phyloP scores from a whole-genome alignment of 1,284 basidiomycete species.

The Leucoagaricus sp. region DNA sequence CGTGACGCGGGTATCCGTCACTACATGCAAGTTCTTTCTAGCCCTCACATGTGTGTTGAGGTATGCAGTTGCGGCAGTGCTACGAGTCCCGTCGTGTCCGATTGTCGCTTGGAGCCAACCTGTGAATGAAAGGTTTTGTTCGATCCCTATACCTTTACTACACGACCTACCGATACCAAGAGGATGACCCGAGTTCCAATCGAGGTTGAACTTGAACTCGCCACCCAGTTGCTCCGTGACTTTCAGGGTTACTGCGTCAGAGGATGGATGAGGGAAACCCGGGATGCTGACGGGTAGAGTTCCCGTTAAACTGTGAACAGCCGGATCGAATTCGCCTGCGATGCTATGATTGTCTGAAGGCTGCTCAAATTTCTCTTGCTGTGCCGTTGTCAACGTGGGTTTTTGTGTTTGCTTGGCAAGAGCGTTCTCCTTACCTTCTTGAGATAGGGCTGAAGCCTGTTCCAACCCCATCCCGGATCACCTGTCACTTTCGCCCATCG shows the following conservation, averaged over 20 bases:
- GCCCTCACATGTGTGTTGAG: slow-evolving; percentile 27
- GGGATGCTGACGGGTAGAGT: slow-evolving; percentile 27
- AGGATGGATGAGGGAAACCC: slow-evolving; percentile 21
- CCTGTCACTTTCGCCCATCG: slow-evolving; percentile 25
- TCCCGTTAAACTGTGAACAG: slow-evolving; percentile 26
- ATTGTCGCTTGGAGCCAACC: slow-evolving; percentile 20
- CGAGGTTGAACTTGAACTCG: slow-evolving; percentile 30
- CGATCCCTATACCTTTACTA: not conserved
- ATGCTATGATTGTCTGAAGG: slow-evolving; percentile 26
- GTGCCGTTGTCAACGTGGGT: not conserved
- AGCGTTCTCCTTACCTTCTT: slow-evolving; percentile 18
- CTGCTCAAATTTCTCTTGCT: slow-evolving; percentile 27
- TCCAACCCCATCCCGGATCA: slow-evolving; percentile 18
- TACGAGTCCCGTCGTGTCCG: slow-evolving; percentile 30
- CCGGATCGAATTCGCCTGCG: slow-evolving; percentile 26
- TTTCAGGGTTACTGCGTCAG: slow-evolving; percentile 23
- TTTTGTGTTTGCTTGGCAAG: not conserved
- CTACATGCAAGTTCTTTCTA: slow-evolving; percentile 38
- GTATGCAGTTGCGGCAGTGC: slow-evolving; percentile 39
- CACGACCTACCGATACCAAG: slow-evolving; percentile 28
- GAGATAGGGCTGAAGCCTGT: slow-evolving; percentile 24
- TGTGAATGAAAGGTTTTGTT: not conserved
- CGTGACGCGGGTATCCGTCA: slow-evolving; percentile 25
- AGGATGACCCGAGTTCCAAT: slow-evolving; percentile 30
- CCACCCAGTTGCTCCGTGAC: slow-evolving; percentile 23